Percentiles rank a stretch among this genome's conserved stretches.
These are phyloP conservation scores for Plasmodium reichenowi DNA, from an alignment of 169 alveolate species.

Conservation along the genomic window DNA sequence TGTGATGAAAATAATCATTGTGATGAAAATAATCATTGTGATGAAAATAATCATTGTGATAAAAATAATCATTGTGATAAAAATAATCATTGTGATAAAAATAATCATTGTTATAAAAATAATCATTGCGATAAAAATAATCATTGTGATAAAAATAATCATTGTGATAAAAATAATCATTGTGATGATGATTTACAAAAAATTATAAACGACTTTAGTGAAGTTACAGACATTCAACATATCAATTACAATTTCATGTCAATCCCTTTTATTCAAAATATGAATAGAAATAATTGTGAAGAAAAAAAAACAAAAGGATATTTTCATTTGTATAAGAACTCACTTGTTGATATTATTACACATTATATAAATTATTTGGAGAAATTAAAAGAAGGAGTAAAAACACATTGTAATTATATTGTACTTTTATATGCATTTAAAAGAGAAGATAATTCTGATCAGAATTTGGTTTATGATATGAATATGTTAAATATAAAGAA, in stretches of 20 bases:
- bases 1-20: not conserved
- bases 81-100: not conserved
- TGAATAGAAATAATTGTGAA: not conserved
- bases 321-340: conserved; percentile 21
- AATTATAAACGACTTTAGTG: conserved; percentile 28
- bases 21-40: not conserved
- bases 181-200: not conserved
- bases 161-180: not conserved
- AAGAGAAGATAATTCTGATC: conserved; percentile 4
- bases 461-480: not conserved
- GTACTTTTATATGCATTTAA: conserved; percentile 51
- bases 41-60: not conserved
- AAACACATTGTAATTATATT: conserved; percentile 22
- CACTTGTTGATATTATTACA: conserved; percentile 24
- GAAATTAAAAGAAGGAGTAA: conserved; percentile 3
- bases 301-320: conserved; percentile 7
- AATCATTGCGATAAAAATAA: not conserved
- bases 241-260: too few species aligned
- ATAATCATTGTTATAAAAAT: not conserved
- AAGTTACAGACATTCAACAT: conserved; percentile 6
- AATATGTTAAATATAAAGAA: not conserved
- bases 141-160: not conserved
- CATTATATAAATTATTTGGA: conserved; percentile 31
- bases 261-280: too few species aligned
- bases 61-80: not conserved